A percentile compares a stretch with the other conserved stretches of the same genome.
phyloP scores from a whole-genome alignment of 2,329 filamentous ascomycete genomes.

The Boeremia exigua region DNA sequence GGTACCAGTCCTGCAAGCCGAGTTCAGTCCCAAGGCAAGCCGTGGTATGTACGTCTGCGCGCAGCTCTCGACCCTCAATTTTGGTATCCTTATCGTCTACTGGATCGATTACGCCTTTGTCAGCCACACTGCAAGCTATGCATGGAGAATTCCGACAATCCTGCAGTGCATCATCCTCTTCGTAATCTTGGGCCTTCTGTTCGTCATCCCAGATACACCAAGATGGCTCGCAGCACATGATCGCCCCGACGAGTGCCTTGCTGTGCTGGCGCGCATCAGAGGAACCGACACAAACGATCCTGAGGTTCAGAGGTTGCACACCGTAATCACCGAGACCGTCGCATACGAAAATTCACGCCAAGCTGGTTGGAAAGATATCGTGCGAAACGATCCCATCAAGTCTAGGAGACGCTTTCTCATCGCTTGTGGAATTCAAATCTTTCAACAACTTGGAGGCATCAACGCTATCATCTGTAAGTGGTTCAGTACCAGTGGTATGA shows the following conservation, averaged over 20 bases:
- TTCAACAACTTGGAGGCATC: constrained; percentile 26
- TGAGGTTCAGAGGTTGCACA: constrained; percentile 22
- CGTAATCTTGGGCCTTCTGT: constrained; percentile 14
- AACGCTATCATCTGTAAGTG: constrained; percentile 27
- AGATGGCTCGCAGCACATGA: constrained; percentile 26
- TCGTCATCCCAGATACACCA: constrained; percentile 21
- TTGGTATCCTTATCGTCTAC: constrained; percentile 24
- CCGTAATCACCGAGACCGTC: constrained; percentile 25
- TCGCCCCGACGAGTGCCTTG: constrained; percentile 22
- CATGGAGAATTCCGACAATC: constrained; percentile 23
- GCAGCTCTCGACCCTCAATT: constrained; percentile 25
- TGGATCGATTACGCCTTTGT: constrained; percentile 27
- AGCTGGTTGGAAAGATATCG: constrained; percentile 25
- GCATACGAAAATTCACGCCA: constrained; percentile 23
- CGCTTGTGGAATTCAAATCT: constrained; percentile 25
- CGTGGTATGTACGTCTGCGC: constrained; percentile 27
- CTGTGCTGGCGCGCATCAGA: constrained; percentile 21
- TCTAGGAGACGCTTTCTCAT: constrained; percentile 25
- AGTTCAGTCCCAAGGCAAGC: constrained; percentile 26
- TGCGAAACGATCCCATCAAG: constrained; percentile 24
- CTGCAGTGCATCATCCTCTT: constrained; percentile 20
- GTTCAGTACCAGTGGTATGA: neutral
- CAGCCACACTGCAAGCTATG: constrained; percentile 21
- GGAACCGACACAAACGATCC: constrained; percentile 12
- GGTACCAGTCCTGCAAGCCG: constrained; percentile 23